These are phyloP conservation scores for Sicyos baderoa DNA, from an alignment of 306 rosid species.

Conservation along the genomic window DNA sequence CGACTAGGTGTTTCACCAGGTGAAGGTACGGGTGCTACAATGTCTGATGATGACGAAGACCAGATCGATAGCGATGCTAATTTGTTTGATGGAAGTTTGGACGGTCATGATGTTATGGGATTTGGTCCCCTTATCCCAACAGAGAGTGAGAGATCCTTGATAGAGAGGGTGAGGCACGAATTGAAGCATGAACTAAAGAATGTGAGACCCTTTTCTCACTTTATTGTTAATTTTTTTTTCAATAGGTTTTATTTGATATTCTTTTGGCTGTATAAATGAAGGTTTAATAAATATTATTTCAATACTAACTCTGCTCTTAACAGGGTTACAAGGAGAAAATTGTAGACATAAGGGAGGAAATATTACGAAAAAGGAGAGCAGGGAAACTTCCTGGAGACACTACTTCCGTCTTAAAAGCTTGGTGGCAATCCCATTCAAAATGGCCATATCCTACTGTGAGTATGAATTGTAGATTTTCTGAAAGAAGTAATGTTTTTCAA, in stretches of 20 bases:
- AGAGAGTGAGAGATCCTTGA: too few species aligned
- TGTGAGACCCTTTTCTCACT: slow-evolving; percentile 43
- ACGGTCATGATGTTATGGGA: slow-evolving; percentile 59
- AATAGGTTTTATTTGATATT: not conserved
- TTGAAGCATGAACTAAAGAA: slow-evolving; percentile 91
- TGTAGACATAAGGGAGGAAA: slow-evolving; percentile 89
- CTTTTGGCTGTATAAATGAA: not conserved
- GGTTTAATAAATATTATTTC: not conserved
- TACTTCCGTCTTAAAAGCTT: slow-evolving; percentile 82
- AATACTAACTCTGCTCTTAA: not conserved
- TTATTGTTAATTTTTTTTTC: slow-evolving; percentile 7
- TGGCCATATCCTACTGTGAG: slow-evolving; percentile 99
- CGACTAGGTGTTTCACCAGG: slow-evolving; percentile 92
- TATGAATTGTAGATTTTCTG: not conserved
- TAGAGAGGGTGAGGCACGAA: slow-evolving; percentile 53
- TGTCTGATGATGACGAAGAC: slow-evolving; percentile 84
- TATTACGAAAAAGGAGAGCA: slow-evolving; percentile 93
- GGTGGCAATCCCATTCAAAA: slow-evolving; percentile 97
- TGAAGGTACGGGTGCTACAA: slow-evolving; percentile 84
- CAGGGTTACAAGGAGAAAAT: slow-evolving; percentile 94
- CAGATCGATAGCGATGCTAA: slow-evolving; percentile 63
- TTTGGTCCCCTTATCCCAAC: too few species aligned
- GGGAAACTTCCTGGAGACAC: slow-evolving; percentile 99
- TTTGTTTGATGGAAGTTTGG: slow-evolving; percentile 58
- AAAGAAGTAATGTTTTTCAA: too few species aligned